Evolutionary conservation across 768 basidiomycete species (phyloP), one percentile per base, ranked within the genome.

Genomic region (Boletus reticulatus): DNA sequence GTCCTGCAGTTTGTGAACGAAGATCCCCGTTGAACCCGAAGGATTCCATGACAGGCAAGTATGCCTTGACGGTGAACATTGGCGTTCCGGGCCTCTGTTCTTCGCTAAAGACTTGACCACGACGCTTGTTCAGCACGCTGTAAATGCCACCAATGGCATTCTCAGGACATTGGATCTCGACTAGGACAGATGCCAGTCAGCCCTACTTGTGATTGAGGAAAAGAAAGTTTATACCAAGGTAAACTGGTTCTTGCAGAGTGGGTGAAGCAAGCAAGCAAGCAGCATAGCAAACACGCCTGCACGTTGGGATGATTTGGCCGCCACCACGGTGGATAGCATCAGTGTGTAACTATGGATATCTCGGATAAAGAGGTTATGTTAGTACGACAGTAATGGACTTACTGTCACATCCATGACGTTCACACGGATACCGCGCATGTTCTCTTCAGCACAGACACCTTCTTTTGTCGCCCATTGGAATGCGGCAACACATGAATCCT

Each of bases 391-490:
- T 36, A 38, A 60, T 65, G 32, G 43, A 75, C 85, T 61, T 75
- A 91, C 93, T 60, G 92, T 94, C 57, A 97, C 95, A 84, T 97
- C 94, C 60, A 96, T 79, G 56, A 98, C 80, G 79, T 99, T 98
- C 79, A 94, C 79, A 60, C 97, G 92, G 67, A 96, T 83, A 78
- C 95, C 95, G 79, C 97, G 94, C 95, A 99, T 96, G 75, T 89
- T 93, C 83, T 99, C 97, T 71, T 98, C 97, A 52, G 87, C 87
- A 67, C 89, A 85, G 64, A 92, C 95, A 82, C 94, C 94, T 76
- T 98, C 96, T 82, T 97, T 98, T 55, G 93, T 92, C 43, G 97
- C 97, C 97, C 95, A 98, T 77, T 98, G 97, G 88, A 98, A 92
- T 45, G 94, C 95, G 64, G 97, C 96, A 73, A 99, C 84, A 73